These are phyloP conservation scores for Marasmius oreades DNA, from an alignment of 1,284 basidiomycete genomes.

Conservation along the genomic window DNA sequence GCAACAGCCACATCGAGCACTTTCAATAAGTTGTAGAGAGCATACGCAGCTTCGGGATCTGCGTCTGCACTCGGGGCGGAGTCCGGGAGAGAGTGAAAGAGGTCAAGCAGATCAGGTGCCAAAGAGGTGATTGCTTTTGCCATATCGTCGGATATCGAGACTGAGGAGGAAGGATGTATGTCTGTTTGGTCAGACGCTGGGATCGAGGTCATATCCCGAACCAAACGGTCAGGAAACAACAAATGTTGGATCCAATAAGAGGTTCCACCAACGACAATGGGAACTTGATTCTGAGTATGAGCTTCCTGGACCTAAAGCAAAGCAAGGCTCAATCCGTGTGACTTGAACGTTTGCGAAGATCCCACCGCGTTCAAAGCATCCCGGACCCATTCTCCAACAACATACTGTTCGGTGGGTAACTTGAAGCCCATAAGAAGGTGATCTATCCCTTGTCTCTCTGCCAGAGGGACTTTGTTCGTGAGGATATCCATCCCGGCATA, in stretches of 20 bases:
- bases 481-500: conserved; percentile 93
- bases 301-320: conserved; percentile 65
- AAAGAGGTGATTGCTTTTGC: conserved; percentile 6
- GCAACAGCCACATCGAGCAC: conserved; percentile 77
- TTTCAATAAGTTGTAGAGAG: conserved; percentile 66
- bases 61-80: conserved; percentile 44
- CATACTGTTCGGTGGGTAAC: conserved; percentile 81
- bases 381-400: conserved; percentile 82
- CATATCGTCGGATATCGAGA: conserved; percentile 16
- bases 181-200: background rate
- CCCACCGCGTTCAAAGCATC: conserved; percentile 71
- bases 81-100: conserved; percentile 14
- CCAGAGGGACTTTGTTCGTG: conserved; percentile 87
- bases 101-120: conserved; percentile 10
- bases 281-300: conserved; percentile 59
- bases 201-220: conserved; percentile 16
- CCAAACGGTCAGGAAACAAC: conserved; percentile 72
- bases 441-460: conserved; percentile 78
- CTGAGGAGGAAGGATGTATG: background rate
- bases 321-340: conserved; percentile 4
- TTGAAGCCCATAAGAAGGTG: conserved; percentile 92
- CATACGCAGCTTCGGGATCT: conserved; percentile 53
- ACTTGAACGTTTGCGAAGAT: background rate
- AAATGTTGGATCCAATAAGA: conserved; percentile 98
- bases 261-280: conserved; percentile 93